A percentile compares a stretch with the other conserved stretches of the same genome.
Conservation (phyloP, 495 filamentous ascomycete species). For the Neurospora discreta region DNA sequence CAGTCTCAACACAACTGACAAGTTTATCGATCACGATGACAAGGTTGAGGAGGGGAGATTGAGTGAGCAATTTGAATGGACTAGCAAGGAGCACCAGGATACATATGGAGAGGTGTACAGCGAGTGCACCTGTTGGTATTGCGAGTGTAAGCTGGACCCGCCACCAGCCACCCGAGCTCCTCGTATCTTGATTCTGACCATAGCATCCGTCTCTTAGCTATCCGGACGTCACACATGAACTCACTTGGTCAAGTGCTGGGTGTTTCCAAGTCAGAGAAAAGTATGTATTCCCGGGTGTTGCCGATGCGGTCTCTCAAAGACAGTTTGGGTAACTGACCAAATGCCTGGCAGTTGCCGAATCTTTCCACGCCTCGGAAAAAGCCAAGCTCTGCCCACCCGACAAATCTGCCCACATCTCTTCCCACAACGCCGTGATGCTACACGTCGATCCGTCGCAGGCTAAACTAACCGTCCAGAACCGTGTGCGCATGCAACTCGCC, state of each 20-base stretch:
- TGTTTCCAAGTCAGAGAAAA: slow-evolving; percentile 34
- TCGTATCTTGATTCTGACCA: neutral
- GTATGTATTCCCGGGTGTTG: slow-evolving; percentile 9
- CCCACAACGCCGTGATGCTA: slow-evolving; percentile 47
- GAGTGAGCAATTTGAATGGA: slow-evolving; percentile 60
- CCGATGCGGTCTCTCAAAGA: neutral
- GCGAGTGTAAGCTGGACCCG: slow-evolving; percentile 40
- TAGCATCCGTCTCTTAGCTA: slow-evolving; percentile 24
- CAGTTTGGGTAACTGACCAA: slow-evolving; percentile 15
- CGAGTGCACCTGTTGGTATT: slow-evolving; percentile 87
- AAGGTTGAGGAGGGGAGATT: slow-evolving; percentile 59
- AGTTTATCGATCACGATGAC: slow-evolving; percentile 79
- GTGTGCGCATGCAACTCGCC: slow-evolving; percentile 41
- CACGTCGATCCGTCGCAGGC: slow-evolving; percentile 32
- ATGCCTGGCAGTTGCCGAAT: slow-evolving; percentile 33
- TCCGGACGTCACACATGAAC: slow-evolving; percentile 51
- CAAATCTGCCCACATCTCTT: slow-evolving; percentile 59
- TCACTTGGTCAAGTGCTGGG: slow-evolving; percentile 27
- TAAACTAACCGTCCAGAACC: slow-evolving; percentile 30
- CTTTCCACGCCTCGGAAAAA: slow-evolving; percentile 43
- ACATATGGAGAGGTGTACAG: slow-evolving; percentile 56
- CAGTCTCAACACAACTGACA: slow-evolving; percentile 25
- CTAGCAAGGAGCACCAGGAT: slow-evolving; percentile 56
- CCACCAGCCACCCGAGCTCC: neutral
- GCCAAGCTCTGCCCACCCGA: slow-evolving; percentile 42